phyloP scores from a whole-genome alignment of 106 monocot genomes.

The Amphibolis antarctica region DNA sequence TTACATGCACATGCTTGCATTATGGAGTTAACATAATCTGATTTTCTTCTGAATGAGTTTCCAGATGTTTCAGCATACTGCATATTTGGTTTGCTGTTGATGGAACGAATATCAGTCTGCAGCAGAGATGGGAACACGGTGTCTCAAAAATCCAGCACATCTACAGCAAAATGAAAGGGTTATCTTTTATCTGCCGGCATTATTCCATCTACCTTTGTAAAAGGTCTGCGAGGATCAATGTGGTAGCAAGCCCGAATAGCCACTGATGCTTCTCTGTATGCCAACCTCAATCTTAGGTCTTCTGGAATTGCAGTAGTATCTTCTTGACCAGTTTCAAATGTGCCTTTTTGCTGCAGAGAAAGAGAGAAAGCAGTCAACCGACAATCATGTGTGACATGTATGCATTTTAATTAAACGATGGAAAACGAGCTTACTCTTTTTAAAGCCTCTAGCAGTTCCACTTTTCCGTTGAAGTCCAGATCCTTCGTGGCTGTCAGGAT shows the following conservation, averaged over 20 bases:
- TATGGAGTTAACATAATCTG: constrained; percentile 61
- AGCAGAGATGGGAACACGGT: constrained; percentile 12
- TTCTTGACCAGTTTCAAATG: constrained; percentile 83
- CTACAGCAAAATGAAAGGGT: not conserved
- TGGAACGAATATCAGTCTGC: constrained; percentile 62
- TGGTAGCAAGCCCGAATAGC: constrained; percentile 64
- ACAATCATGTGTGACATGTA: constrained; percentile 4
- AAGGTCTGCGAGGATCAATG: constrained; percentile 47
- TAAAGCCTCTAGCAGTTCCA: constrained; percentile 58
- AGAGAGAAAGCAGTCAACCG: constrained; percentile 35
- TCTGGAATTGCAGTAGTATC: constrained; percentile 56
- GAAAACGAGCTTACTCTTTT: constrained; percentile 43
- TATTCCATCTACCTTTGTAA: constrained; percentile 35
- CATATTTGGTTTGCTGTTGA: constrained; percentile 65
- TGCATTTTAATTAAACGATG: not conserved
- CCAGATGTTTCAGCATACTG: constrained; percentile 62
- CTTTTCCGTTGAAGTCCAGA: constrained; percentile 58
- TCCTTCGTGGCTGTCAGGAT: constrained; percentile 86
- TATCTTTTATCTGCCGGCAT: not conserved
- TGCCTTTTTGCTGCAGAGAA: constrained; percentile 70
- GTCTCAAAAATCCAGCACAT: not conserved
- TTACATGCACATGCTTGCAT: constrained; percentile 75
- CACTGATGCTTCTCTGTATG: constrained; percentile 70
- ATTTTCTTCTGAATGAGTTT: constrained; percentile 55
- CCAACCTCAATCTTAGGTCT: constrained; percentile 67